Evolutionary conservation across 2,329 filamentous ascomycete genomes (phyloP), one percentile per base, ranked within the genome.

Genomic region (Leptographium wingfieldii): DNA sequence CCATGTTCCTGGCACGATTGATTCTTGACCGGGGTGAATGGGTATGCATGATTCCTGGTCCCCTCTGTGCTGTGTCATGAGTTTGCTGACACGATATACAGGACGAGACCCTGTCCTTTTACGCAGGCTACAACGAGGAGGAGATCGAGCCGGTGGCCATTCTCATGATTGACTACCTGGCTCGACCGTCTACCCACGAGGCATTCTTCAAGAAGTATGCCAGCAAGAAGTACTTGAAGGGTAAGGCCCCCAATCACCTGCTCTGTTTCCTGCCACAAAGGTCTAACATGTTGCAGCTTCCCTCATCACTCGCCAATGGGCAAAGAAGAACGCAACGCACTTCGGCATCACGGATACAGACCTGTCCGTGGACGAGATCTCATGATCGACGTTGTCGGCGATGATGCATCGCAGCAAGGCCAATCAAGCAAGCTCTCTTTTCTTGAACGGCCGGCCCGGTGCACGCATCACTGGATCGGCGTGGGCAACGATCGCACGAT

Each of bases 161-260:
- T 68, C 81, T 97, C 63, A 96, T 99, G 92, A 85, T 99, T 63
- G 92, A 99, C 73, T 99, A 99, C 72, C 86, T 99, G 48, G 88
- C 88, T 61, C 85, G 89, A 14, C 94, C 92, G 31, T 88, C 96
- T 59, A 83, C 86, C 52, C 94, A 99, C 70, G 92, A 97, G 72
- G 95, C 94, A 46, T 96, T 99, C 80, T 97, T 96, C 81, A 96
- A 95, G 83, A 99, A 99, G 76, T 99, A 99, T 73, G 94, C 94
- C 60, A 95, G 90, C 83, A 99, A 97, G 80, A 96, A 96, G 76
- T 99, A 97, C 76, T 77, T 97, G 68, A 99, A 99, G 79, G 92
- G 92, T 96, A 84, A 76, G 81, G 7, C 31, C 7, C 31, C 31
- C 7, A 7, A 31, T 31, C 2, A 33, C 35, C 19, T 40, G 25